A percentile compares a stretch with the other conserved stretches of the same genome.
These are phyloP conservation scores for Phylloporus arenicola DNA, from an alignment of 768 basidiomycete species.

Conservation along the genomic window DNA sequence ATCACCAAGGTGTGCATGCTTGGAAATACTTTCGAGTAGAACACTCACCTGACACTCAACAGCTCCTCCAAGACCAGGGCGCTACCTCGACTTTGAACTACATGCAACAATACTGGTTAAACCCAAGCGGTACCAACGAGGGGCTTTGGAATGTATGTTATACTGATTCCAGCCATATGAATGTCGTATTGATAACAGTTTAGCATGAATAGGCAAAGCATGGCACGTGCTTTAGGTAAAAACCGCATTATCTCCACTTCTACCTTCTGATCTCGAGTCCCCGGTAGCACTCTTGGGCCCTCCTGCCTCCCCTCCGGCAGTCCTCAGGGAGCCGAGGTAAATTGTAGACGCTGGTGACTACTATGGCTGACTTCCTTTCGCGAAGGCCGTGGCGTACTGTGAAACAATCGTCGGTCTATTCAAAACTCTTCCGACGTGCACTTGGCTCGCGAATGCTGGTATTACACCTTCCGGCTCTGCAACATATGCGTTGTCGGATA, in stretches of 20 bases:
- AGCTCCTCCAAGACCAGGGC: conserved; percentile 55
- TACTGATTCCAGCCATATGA: no score
- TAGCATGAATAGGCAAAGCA: conserved; percentile 71
- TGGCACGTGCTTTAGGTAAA: conserved; percentile 46
- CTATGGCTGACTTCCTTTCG: not conserved
- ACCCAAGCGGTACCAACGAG: conserved; percentile 53
- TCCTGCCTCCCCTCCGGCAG: conserved; percentile 59
- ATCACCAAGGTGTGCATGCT: conserved; percentile 36
- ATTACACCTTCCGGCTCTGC: conserved; percentile 58
- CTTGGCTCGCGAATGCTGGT: conserved; percentile 64
- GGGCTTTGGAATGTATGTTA: conserved; percentile 60
- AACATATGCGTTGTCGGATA: conserved; percentile 52
- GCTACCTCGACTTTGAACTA: conserved; percentile 53
- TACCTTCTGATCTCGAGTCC: conserved; percentile 1
- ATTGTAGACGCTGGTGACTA: not conserved
- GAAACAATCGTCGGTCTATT: conserved; percentile 53
- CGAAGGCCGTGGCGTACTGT: conserved; percentile 64
- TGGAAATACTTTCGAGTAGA: not conserved
- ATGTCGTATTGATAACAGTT: not conserved
- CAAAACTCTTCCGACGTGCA: conserved; percentile 67
- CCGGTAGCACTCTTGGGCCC: conserved; percentile 49
- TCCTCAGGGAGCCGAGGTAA: conserved; percentile 54
- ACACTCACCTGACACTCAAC: not conserved
- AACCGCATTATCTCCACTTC: not conserved
- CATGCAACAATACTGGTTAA: conserved; percentile 61